Conservation (phyloP, 192 early-diverging fungal genomes). For the Podochytrium sp. region DNA sequence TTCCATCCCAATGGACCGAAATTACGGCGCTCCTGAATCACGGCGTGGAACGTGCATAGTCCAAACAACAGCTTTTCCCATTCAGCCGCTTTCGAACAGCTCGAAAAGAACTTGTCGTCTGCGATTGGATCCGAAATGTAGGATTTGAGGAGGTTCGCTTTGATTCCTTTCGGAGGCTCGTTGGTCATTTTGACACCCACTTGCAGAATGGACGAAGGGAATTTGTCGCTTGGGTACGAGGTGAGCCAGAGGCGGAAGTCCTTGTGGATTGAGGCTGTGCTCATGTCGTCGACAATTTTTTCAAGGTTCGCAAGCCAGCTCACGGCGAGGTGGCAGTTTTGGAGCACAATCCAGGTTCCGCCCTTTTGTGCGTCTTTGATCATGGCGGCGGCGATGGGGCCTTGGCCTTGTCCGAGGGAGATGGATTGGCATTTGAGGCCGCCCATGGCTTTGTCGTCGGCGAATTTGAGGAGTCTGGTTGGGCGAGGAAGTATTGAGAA, state of each 20-base stretch:
- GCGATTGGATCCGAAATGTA: constrained; percentile 64
- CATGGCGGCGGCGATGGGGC: constrained; percentile 64
- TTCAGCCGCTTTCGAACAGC: constrained; percentile 52
- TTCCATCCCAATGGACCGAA: constrained; percentile 73
- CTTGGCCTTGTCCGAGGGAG: constrained; percentile 67
- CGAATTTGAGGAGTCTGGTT: constrained; percentile 64
- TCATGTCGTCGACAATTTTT: constrained; percentile 69
- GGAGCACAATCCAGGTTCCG: constrained; percentile 67
- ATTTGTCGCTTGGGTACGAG: constrained; percentile 61
- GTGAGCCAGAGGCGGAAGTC: constrained; percentile 67
- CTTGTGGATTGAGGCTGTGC: constrained; percentile 53
- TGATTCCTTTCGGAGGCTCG: constrained; percentile 66
- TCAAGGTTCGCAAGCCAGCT: constrained; percentile 58
- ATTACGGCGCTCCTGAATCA: constrained; percentile 66
- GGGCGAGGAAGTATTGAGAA: background rate
- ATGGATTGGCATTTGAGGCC: constrained; percentile 61
- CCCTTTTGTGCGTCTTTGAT: constrained; percentile 61
- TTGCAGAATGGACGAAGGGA: constrained; percentile 62
- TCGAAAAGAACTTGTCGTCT: constrained; percentile 61
- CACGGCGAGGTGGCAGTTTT: constrained; percentile 70
- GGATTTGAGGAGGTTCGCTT: constrained; percentile 62
- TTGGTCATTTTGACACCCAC: constrained; percentile 70
- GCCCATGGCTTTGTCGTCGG: constrained; percentile 62
- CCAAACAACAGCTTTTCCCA: constrained; percentile 71
- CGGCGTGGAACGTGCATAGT: constrained; percentile 67